Conservation (phyloP, 2,329 filamentous ascomycete species). For the Epichloe glyceriae region DNA sequence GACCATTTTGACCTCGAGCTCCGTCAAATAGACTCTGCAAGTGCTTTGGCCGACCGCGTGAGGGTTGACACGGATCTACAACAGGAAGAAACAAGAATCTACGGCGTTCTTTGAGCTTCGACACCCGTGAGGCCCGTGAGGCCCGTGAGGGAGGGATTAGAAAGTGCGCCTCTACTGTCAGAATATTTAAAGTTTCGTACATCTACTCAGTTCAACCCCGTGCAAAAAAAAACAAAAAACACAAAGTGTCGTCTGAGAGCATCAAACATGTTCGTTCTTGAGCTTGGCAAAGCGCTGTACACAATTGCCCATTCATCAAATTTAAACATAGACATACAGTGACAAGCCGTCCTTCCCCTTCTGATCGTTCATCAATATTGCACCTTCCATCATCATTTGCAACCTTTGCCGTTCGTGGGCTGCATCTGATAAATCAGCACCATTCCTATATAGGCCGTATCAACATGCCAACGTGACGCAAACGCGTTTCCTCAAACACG, state of each 20-base stretch:
- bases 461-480: neutral
- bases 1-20: slow-evolving; percentile 22
- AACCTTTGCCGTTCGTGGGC: neutral
- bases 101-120: slow-evolving; percentile 10
- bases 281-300: neutral
- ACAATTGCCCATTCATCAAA: neutral
- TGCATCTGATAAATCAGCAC: neutral
- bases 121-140: neutral
- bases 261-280: neutral
- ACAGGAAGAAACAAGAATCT: slow-evolving; percentile 20
- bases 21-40: slow-evolving; percentile 15
- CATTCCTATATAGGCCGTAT: neutral
- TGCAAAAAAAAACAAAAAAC: too few relatives aligned
- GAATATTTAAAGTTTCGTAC: too few relatives aligned
- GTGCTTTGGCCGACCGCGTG: slow-evolving; percentile 5
- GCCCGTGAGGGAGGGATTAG: neutral
- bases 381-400: neutral
- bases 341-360: neutral
- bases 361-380: neutral
- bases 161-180: too few relatives aligned
- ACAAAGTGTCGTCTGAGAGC: neutral
- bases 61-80: slow-evolving; percentile 15
- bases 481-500: neutral
- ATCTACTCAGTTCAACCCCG: too few relatives aligned
- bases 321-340: neutral